phyloP scores from a whole-genome alignment of 345 rosid species.

The Citrus glauca region DNA sequence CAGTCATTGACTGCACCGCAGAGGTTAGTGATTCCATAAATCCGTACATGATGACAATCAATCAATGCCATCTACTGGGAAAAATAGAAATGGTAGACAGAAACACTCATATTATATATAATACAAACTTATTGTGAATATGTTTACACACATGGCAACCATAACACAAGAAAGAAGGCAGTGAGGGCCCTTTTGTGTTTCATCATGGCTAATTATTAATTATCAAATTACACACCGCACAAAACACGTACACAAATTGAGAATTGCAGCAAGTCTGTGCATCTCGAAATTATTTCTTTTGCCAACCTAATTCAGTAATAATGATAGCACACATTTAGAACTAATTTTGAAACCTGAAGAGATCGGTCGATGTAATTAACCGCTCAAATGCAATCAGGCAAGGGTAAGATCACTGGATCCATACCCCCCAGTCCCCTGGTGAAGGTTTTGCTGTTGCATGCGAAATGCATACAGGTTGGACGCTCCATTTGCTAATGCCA shows the following conservation, averaged over 20 bases:
- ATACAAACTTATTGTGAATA: neutral
- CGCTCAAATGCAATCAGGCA: constrained; percentile 17
- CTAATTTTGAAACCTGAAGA: neutral
- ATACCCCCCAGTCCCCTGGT: constrained; percentile 15
- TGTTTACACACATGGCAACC: neutral
- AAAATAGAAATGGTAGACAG: neutral
- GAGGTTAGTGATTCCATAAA: too few relatives aligned
- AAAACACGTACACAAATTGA: neutral
- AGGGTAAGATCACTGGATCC: constrained; percentile 35
- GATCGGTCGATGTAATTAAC: neutral
- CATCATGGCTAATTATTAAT: neutral
- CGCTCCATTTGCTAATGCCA: constrained; percentile 32
- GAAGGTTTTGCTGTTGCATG: constrained; percentile 21
- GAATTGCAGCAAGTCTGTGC: neutral
- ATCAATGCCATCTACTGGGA: too few relatives aligned
- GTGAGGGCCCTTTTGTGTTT: neutral
- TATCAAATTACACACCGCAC: neutral
- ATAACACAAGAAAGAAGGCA: neutral
- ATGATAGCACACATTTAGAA: neutral
- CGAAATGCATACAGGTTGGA: constrained; percentile 36
- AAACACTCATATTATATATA: neutral
- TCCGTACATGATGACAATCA: too few relatives aligned
- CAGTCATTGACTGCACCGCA: too few relatives aligned
- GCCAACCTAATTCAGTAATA: neutral
- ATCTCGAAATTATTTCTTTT: neutral